These are phyloP conservation scores for Vigna mungo DNA, from an alignment of 306 rosid genomes.

Conservation along the genomic window DNA sequence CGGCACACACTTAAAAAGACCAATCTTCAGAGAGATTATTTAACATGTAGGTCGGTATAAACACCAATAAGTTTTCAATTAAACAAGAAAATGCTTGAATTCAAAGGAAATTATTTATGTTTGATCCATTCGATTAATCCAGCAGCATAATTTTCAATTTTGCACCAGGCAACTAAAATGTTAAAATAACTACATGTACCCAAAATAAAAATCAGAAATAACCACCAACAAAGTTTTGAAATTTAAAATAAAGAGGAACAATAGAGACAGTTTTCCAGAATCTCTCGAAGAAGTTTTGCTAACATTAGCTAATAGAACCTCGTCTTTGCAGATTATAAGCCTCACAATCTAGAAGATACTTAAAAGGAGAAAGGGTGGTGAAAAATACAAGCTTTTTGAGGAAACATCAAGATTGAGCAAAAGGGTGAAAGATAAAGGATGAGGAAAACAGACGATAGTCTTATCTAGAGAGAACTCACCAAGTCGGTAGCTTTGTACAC, in stretches of 20 bases:
- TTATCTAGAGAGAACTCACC: too few species aligned
- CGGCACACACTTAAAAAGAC: neutral
- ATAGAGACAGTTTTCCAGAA: too few species aligned
- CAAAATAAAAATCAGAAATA: neutral
- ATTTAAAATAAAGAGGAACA: neutral
- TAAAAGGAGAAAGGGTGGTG: too few species aligned
- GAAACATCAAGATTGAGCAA: too few species aligned
- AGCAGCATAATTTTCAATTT: neutral
- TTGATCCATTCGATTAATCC: neutral
- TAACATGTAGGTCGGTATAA: neutral
- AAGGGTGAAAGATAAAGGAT: too few species aligned
- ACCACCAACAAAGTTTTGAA: neutral
- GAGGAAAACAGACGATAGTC: too few species aligned
- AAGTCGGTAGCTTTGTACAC: too few species aligned
- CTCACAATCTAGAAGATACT: too few species aligned
- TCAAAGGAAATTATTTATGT: neutral
- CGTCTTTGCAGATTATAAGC: too few species aligned
- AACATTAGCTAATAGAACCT: too few species aligned
- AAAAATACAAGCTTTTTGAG: too few species aligned
- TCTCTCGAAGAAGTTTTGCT: too few species aligned
- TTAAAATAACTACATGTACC: neutral
- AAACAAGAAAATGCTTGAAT: neutral
- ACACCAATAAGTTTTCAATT: conserved; percentile 6
- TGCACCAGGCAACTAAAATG: neutral
- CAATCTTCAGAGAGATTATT: neutral